These are phyloP conservation scores for Berberis thunbergii DNA, from an alignment of 164 flowering plant species.

Conservation along the genomic window DNA sequence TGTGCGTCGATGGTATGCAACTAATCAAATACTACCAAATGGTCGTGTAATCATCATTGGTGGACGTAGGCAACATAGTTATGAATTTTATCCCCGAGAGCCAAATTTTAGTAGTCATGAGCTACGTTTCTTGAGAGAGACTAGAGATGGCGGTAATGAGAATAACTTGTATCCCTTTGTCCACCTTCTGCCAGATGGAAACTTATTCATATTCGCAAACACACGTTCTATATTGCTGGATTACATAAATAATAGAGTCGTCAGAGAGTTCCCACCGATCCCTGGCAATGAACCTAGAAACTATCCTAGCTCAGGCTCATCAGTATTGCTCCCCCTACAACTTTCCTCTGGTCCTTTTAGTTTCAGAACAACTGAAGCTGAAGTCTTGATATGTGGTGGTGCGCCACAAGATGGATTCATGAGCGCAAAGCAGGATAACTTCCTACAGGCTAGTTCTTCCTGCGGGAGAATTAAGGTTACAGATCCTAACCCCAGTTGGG, in stretches of 20 bases:
- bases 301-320: conserved; percentile 82
- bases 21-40: conserved; percentile 25
- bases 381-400: conserved; percentile 80
- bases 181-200: conserved; percentile 43
- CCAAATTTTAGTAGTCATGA: background rate
- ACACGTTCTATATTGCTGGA: conserved; percentile 46
- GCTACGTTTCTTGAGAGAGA: conserved; percentile 41
- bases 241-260: conserved; percentile 25
- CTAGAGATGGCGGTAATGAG: conserved; percentile 28
- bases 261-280: conserved; percentile 47
- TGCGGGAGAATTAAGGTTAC: conserved; percentile 60
- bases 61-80: conserved; percentile 29
- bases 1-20: conserved; percentile 59
- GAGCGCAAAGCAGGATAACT: conserved; percentile 10
- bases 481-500: conserved; percentile 55
- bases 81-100: conserved; percentile 1
- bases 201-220: conserved; percentile 72
- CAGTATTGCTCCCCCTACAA: conserved; percentile 56
- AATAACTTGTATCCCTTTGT: conserved; percentile 46
- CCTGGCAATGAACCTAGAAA: conserved; percentile 44
- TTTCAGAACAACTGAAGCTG: conserved; percentile 14
- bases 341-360: conserved; percentile 4
- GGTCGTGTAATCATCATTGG: conserved; percentile 61
- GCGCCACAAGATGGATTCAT: conserved; percentile 40
- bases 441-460: conserved; percentile 32